phyloP scores from a whole-genome alignment of 2,329 filamentous ascomycete genomes.

The Metarhizium humberi region DNA sequence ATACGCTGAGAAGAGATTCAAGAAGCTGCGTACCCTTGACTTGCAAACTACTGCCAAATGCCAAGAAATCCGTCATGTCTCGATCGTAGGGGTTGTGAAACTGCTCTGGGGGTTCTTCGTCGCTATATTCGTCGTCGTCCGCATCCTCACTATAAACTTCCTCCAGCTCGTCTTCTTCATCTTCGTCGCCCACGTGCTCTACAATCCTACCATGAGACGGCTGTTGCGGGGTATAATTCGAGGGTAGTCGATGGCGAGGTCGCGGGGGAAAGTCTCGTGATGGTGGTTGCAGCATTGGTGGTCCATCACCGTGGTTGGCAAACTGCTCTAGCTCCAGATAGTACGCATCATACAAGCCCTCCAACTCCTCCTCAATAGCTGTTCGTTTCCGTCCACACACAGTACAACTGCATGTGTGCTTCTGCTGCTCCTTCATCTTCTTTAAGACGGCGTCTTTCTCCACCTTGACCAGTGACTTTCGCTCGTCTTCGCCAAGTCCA shows the following conservation, averaged over 20 bases:
- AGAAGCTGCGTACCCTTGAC: slow-evolving; percentile 63
- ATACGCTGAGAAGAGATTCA: slow-evolving; percentile 32
- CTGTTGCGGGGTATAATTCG: slow-evolving; percentile 54
- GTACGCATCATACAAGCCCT: slow-evolving; percentile 96
- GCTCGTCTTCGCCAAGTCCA: slow-evolving; percentile 84
- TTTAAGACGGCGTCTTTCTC: slow-evolving; percentile 96
- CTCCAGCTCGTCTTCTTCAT: slow-evolving; percentile 46
- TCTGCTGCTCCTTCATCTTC: slow-evolving; percentile 99
- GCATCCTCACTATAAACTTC: slow-evolving; percentile 40
- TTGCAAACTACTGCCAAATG: slow-evolving; percentile 93
- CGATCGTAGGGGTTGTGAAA: slow-evolving; percentile 55
- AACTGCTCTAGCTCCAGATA: slow-evolving; percentile 98
- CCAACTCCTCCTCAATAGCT: slow-evolving; percentile 95
- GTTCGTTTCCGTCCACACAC: slow-evolving; percentile 94
- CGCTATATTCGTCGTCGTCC: slow-evolving; percentile 52
- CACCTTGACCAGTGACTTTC: slow-evolving; percentile 91
- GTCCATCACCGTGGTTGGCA: slow-evolving; percentile 69
- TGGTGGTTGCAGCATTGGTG: slow-evolving; percentile 35
- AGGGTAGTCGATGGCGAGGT: slow-evolving; percentile 47
- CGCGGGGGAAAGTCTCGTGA: slow-evolving; percentile 54
- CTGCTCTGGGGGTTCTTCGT: slow-evolving; percentile 59
- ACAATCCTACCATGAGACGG: slow-evolving; percentile 68
- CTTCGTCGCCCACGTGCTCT: slow-evolving; percentile 51
- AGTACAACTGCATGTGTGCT: slow-evolving; percentile 96
- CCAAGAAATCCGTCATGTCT: slow-evolving; percentile 80